Conservation (phyloP, 768 basidiomycete species). For the Lentinula boryana region DNA sequence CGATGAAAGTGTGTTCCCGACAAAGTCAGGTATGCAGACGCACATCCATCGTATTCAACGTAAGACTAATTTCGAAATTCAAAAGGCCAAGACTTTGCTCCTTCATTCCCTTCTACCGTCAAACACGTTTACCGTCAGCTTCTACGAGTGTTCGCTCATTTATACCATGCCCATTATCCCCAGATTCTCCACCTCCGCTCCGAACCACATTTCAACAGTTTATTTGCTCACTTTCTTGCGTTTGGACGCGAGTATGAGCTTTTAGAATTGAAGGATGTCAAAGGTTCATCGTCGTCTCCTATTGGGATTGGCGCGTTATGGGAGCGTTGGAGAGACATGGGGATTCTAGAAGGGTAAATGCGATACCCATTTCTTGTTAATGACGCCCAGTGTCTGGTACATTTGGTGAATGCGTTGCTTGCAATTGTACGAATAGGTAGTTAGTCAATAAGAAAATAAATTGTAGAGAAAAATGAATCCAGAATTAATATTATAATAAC, state of each 20-base stretch:
- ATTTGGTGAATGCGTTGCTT: background rate
- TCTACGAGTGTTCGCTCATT: slow-evolving; percentile 94
- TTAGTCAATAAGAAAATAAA: background rate
- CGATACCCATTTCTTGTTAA: background rate
- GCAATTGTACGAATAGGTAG: background rate
- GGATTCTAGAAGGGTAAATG: slow-evolving; percentile 50
- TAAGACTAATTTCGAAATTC: background rate
- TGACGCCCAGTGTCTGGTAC: background rate
- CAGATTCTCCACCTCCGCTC: slow-evolving; percentile 91
- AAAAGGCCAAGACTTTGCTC: slow-evolving; percentile 84
- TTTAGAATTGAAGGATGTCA: slow-evolving; percentile 85
- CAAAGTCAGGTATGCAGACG: slow-evolving; percentile 77
- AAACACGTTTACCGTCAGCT: slow-evolving; percentile 97
- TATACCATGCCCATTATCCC: slow-evolving; percentile 93
- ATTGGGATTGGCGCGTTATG: slow-evolving; percentile 78
- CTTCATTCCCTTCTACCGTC: slow-evolving; percentile 80
- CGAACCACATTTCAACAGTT: slow-evolving; percentile 94
- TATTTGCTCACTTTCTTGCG: slow-evolving; percentile 96
- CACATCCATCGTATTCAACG: background rate
- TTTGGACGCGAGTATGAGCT: slow-evolving; percentile 95
- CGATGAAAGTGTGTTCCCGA: slow-evolving; percentile 90
- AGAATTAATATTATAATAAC: background rate
- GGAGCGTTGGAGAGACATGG: slow-evolving; percentile 92
- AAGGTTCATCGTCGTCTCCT: slow-evolving; percentile 52
- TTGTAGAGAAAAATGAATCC: background rate